phyloP scores from a whole-genome alignment of 495 filamentous ascomycete genomes.

The Xylaria venustula region DNA sequence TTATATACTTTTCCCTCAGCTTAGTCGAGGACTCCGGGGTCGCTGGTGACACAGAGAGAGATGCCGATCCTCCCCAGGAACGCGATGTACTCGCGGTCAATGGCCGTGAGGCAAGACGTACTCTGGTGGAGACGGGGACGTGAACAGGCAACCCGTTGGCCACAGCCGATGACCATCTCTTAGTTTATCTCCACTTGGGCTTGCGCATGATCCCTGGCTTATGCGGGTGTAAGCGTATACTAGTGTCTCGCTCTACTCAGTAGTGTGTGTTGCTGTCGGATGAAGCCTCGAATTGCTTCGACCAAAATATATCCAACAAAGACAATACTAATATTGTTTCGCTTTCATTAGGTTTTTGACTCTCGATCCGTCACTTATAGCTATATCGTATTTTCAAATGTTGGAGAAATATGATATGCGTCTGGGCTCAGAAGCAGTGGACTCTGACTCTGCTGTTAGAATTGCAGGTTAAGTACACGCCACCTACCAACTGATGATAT shows the following conservation, averaged over 20 bases:
- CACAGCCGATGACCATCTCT: slow-evolving; percentile 2
- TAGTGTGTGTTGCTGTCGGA: neutral
- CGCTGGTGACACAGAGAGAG: neutral
- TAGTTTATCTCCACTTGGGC: slow-evolving; percentile 8
- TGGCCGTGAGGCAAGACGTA: neutral
- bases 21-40: neutral
- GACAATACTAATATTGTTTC: neutral
- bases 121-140: neutral
- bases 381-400: too few relatives aligned
- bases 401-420: too few relatives aligned
- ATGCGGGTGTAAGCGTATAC: slow-evolving; percentile 1
- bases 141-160: neutral
- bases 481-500: too few relatives aligned
- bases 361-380: too few relatives aligned
- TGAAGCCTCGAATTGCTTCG: neutral
- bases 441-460: too few relatives aligned
- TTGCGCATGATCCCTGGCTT: slow-evolving; percentile 5
- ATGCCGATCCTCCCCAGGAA: slow-evolving; percentile 2
- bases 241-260: neutral
- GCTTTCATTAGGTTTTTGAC: too few relatives aligned
- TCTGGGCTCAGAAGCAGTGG: too few relatives aligned
- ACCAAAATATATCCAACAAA: neutral
- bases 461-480: too few relatives aligned
- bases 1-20: slow-evolving; percentile 1
- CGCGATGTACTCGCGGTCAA: neutral